Evolutionary conservation across 2,329 filamentous ascomycete species (phyloP), one percentile per base, ranked within the genome.

Genomic region (Coleophoma eucalyptorum): DNA sequence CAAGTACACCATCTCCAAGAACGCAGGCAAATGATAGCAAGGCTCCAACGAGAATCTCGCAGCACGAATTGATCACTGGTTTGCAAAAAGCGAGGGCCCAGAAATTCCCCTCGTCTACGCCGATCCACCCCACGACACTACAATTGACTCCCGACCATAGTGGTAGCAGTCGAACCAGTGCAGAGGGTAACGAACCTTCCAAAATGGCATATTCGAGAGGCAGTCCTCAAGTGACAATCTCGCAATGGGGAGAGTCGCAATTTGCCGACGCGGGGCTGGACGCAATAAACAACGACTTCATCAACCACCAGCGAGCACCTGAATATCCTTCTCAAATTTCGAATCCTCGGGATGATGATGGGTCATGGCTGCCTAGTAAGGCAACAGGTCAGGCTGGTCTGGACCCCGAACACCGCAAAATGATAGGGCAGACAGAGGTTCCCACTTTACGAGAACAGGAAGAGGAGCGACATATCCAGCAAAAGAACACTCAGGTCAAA

Each of bases 111-210:
- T 43, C 55, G 11, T 42, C 45, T 15, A 43, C 51, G 18, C 51
- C 54, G 32, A 45, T 46, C 19, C 49, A 59, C 34, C 44, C 52
- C 10, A 47, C 54, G 11, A 49, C 55, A 3, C 32, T 61, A 34
- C 59, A 64, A 51, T 58, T 62, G 53, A 66, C 64, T 33, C 63
- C 63, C 19, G 62, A 67, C 33, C 57, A 61, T 32, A 67, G 64
- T 44, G 59, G 63, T 18, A 64, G 61, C 41, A 67, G 64, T 50
- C 60, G 61, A 48, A 62, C 62, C 37, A 66, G 63, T 48, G 59
- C 53, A 11, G 62, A 65, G 46, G 61, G 56, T 15, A 26, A 64
- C 15, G 53, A 57, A 32, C 61, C 60, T 21, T 54, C 53, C 50
- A 58, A 41, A 11, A 62, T 62, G 55, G 35, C 53, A n/a, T 51